Evolutionary conservation across 1,139 yeast genomes (phyloP).

Genomic region (Diutina siamensis): DNA sequence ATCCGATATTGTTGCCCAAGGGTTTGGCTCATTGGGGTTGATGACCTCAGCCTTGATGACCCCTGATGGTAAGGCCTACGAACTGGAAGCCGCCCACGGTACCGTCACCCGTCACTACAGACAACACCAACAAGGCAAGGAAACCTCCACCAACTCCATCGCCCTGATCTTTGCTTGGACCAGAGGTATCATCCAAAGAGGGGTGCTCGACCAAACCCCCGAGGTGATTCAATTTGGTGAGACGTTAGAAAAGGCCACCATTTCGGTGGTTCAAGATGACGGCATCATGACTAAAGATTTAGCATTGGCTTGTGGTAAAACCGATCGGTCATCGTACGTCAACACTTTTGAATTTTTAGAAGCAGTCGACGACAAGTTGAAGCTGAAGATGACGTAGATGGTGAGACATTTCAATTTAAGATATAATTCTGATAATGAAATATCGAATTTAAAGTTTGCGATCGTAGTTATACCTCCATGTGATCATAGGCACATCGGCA

Average conservation of each 20-base stretch:
- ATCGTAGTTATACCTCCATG: no score
- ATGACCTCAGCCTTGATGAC: constrained; percentile 79
- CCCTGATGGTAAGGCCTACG: constrained; percentile 80
- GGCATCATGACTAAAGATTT: constrained; percentile 77
- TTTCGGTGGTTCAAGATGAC: constrained; percentile 62
- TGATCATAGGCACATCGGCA: no score
- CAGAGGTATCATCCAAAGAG: constrained; percentile 76
- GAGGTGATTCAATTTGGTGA: constrained; percentile 61
- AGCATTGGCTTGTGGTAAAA: constrained; percentile 62
- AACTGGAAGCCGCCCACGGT: constrained; percentile 81
- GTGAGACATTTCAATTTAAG: no score
- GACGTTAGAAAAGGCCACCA: constrained; percentile 53
- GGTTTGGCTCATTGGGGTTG: constrained; percentile 72
- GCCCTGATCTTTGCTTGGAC: constrained; percentile 83
- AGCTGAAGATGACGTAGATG: constrained; percentile 2
- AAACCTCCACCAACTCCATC: constrained; percentile 74
- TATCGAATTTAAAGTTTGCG: no score
- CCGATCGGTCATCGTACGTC: constrained; percentile 54
- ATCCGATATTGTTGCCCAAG: constrained; percentile 79
- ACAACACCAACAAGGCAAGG: constrained; percentile 76
- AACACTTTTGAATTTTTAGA: constrained; percentile 69
- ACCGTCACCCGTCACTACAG: constrained; percentile 82
- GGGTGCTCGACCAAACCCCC: constrained; percentile 61
- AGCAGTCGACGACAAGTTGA: constrained; percentile 42
- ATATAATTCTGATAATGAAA: no score